phyloP scores from a whole-genome alignment of 2,329 filamentous ascomycete genomes.

The Rhinocladiella mackenziei region DNA sequence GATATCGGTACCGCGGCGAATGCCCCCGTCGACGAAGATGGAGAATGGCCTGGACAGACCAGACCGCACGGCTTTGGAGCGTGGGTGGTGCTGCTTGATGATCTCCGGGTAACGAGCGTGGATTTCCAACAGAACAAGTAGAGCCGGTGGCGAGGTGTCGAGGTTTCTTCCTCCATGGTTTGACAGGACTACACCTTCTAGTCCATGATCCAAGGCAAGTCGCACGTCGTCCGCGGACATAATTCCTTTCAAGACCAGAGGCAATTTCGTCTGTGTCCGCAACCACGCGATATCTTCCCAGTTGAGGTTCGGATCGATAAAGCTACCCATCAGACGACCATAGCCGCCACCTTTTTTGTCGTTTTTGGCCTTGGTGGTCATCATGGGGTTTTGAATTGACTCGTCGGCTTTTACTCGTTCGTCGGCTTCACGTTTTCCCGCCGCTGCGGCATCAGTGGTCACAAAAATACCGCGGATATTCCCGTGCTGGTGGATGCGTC shows the following conservation, averaged over 20 bases:
- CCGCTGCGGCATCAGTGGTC: conserved; percentile 35
- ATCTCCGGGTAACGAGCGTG: conserved; percentile 50
- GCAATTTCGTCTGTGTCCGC: conserved; percentile 43
- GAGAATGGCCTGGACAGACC: conserved; percentile 37
- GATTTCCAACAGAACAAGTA: conserved; percentile 52
- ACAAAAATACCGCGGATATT: conserved; percentile 30
- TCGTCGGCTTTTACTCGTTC: conserved; percentile 52
- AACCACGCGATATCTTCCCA: conserved; percentile 57
- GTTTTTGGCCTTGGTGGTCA: conserved; percentile 36
- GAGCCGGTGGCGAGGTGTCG: conserved; percentile 49
- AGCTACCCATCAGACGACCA: conserved; percentile 51
- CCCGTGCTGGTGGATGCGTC: conserved; percentile 31
- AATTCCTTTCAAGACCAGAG: conserved; percentile 56
- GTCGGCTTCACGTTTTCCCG: conserved; percentile 55
- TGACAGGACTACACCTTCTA: conserved; percentile 54
- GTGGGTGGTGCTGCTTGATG: conserved; percentile 39
- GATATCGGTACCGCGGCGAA: conserved; percentile 53
- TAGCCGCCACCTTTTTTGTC: conserved; percentile 55
- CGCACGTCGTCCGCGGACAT: conserved; percentile 56
- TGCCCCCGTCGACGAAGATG: conserved; percentile 48
- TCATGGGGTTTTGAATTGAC: conserved; percentile 35
- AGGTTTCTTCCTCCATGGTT: conserved; percentile 60
- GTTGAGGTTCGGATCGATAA: conserved; percentile 51
- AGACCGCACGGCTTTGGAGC: conserved; percentile 18
- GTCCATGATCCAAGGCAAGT: conserved; percentile 48